These are phyloP conservation scores for Sambucus nigra DNA, from an alignment of 129 eudicot genomes.

Conservation along the genomic window DNA sequence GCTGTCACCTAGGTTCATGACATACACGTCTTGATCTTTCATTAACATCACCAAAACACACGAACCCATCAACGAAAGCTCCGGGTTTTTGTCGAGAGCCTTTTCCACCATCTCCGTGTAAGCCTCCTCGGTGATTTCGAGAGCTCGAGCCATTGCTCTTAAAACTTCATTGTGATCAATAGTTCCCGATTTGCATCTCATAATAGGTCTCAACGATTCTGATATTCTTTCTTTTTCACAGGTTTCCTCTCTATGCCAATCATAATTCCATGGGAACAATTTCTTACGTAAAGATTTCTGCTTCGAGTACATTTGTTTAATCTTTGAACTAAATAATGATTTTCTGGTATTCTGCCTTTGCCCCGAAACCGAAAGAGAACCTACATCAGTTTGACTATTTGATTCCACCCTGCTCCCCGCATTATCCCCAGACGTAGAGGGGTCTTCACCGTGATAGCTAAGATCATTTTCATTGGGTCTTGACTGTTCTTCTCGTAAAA, in stretches of 20 bases:
- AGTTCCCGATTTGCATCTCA: slow-evolving; percentile 6
- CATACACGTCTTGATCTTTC: slow-evolving; percentile 19
- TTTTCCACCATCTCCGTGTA: slow-evolving; percentile 15
- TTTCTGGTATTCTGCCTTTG: slow-evolving; percentile 4
- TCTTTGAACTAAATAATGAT: slow-evolving; percentile 4
- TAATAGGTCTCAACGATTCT: slow-evolving; percentile 7
- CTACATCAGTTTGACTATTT: background rate
- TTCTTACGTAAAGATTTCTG: slow-evolving; percentile 10
- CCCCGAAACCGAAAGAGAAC: slow-evolving; percentile 6
- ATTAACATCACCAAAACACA: slow-evolving; percentile 14
- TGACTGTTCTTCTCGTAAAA: slow-evolving; percentile 2
- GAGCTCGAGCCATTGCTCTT: slow-evolving; percentile 19
- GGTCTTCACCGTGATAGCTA: slow-evolving; percentile 6
- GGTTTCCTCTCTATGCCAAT: slow-evolving; percentile 13
- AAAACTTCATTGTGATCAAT: slow-evolving; percentile 9
- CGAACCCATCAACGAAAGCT: slow-evolving; percentile 19
- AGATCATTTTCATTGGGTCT: background rate
- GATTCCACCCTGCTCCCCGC: background rate
- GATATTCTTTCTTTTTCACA: background rate
- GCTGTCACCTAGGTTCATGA: slow-evolving; percentile 19
- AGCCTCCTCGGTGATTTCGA: slow-evolving; percentile 12
- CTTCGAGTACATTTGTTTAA: slow-evolving; percentile 5
- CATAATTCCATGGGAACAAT: slow-evolving; percentile 16
- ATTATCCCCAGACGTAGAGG: slow-evolving; percentile 8
- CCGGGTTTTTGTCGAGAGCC: slow-evolving; percentile 18